Base-by-base conservation (phyloP, 2,329 filamentous ascomycete species). In the Calonectria pauciramosa region DNA sequence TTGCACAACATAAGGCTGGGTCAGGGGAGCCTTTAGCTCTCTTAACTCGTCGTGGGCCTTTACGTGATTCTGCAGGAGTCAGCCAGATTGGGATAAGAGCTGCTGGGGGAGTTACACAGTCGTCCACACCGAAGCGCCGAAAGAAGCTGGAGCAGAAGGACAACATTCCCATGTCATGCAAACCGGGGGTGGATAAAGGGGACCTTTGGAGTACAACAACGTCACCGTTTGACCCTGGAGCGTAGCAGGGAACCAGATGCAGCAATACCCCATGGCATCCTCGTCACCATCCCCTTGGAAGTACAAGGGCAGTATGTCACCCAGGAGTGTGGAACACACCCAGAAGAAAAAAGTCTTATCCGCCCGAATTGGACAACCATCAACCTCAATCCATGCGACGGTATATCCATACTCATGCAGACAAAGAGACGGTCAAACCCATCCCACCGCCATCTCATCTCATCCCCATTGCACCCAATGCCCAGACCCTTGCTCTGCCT, bases 1-100 rank as follows among this genome's bases (percentile, higher is more conserved):
- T 66, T 75, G 75, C 52, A 69, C 75, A 68, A 78, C 75, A 71
- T 72, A 72, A 79, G 75, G 75, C 78, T 80, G 67, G 68, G 34
- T 52, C 20, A 49, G 68, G 30, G 41, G 13, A 51, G 64, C 47
- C 66, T 16, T 70, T 36, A 67, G 52, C 63, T 38, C 32, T n/a
- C 38, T 65, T 54, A 51, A 73, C 52, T 44, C 38, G 75, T 41
- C 70, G 47, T 54, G 60, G 38, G 51, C 64, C 47, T 49, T 66
- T 52, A 64, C 70, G 73, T 56, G 67, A 67, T 64, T 65, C 49
- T 77, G 47, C 69, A 72, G 67, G 54, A 41, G 69, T 26, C 69
- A 47, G 36, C 78, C 72, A 70, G 47, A 75, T 78, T 76, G 65
- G 78, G 78, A 70, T 64, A 70, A 65, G 63, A 59, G 41, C 44